Conservation (phyloP, 495 filamentous ascomycete genomes). For the Pseudomonodictys pantanalensis region DNA sequence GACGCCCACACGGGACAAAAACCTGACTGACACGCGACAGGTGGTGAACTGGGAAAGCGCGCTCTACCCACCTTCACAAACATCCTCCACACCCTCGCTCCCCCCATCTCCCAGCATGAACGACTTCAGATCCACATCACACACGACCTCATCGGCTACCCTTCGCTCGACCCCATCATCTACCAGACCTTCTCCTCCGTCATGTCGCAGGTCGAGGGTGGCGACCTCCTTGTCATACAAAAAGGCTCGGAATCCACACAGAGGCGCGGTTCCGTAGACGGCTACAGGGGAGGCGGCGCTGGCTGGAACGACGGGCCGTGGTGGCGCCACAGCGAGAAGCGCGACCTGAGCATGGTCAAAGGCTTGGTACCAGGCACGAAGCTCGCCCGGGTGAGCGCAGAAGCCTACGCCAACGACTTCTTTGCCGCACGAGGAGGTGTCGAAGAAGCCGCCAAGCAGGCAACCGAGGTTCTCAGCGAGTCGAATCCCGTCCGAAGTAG, state of each 20-base stretch:
- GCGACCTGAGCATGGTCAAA: conserved; percentile 74
- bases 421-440: conserved; percentile 72
- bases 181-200: conserved; percentile 92
- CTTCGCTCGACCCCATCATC: conserved; percentile 88
- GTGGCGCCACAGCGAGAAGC: conserved; percentile 74
- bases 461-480: conserved; percentile 69
- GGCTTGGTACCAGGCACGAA: conserved; percentile 86
- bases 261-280: conserved; percentile 58
- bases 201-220: conserved; percentile 97
- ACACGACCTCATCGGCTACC: conserved; percentile 91
- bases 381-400: conserved; percentile 79
- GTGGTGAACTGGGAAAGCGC: conserved; percentile 82
- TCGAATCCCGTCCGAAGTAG: conserved; percentile 86
- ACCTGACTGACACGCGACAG: no score
- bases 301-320: conserved; percentile 93
- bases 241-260: conserved; percentile 80
- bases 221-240: conserved; percentile 94
- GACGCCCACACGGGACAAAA: no score
- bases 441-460: conserved; percentile 73
- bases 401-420: conserved; percentile 81
- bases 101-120: conserved; percentile 96
- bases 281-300: conserved; percentile 48
- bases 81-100: conserved; percentile 89
- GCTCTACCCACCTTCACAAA: conserved; percentile 93
- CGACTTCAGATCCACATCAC: conserved; percentile 97